Base-by-base conservation (phyloP, 306 rosid species). In the Malus sylvestris region DNA sequence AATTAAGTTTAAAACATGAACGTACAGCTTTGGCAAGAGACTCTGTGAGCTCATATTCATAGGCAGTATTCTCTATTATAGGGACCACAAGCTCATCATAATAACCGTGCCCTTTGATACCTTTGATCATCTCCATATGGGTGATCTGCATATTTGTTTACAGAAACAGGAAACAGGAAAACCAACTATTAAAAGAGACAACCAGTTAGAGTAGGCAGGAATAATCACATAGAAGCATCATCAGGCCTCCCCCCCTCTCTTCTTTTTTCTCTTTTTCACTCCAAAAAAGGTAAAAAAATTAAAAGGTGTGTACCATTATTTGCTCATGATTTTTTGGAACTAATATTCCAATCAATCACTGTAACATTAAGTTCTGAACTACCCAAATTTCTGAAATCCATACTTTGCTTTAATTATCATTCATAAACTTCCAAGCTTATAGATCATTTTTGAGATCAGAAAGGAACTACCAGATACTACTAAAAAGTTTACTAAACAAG, bases 61-160 rank as follows among this genome's bases (percentile, higher is more conserved):
- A 87, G 76, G 98, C 95, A 2, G 93, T 90, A 84, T 95, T 95
- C 84, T 95, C 97, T 76, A 95, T 90, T 22, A 95, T 92, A 9
- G 98, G 98, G 67, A 95, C 89, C 82, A 95, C 97, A 69, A 95
- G 96, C 85, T 95, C 98, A 83, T 95, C 98, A 83, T 89, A 84
- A 84, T 95, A 95, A 70, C 98, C 98, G 84, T 95, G 98, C 75
- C 97, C 98, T 81, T 92, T 79, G 87, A 95, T 95, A 83, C 97
- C 98, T 87, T 95, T 95, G 79, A 95, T 95, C 98, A 94, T 94
- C 87, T 94, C 98, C 98, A 95, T 92, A 86, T 95, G 97, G 78
- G 95, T 88, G 63, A 95, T 95, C 98, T 95, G 93, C 88, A 87
- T 69, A 84, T 82, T 78, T 74, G 45, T 66, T 72, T 40, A 62